Base-by-base conservation (phyloP, 768 basidiomycete species). In the Tricholoma bakamatsutake region DNA sequence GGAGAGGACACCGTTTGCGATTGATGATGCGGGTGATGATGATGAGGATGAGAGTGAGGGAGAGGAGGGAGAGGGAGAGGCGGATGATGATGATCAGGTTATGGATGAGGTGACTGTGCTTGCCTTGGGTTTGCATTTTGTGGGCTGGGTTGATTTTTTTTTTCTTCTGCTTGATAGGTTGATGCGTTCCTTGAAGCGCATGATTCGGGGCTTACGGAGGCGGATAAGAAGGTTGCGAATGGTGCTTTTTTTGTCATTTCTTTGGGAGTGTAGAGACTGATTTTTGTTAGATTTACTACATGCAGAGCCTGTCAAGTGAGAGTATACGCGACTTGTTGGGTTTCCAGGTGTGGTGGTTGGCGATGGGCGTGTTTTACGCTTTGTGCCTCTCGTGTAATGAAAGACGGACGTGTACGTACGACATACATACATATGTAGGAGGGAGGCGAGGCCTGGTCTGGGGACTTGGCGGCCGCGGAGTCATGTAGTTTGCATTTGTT, bases 141-240 rank as follows among this genome's bases (percentile, higher is more conserved):
- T 24, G 21, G 21, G 21, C 21, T 24, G 21, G 21, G 21, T 24
- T 56, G 78, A 71, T 57, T 43, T 39, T 53, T 31, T 45, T 31
- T 42, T n/a, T n/a, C n/a, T n/a, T n/a, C n/a, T 24, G 21, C 21
- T 24, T 24, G 27, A 42, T 60, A 88, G 86, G 90, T 94, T 53
- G 93, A 96, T 65, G 93, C 93, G 0, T 96, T 96, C 80, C 75
- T 98, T 43, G 93, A 97, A 64, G 94, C 91, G 2, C 90, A 98
- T 67, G 94, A 93, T 71, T 84, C 88, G 6, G 90, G 90, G 15
- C 73, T 93, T 52, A 84, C 86, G 3, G 87, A 89, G 57, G 89
- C 84, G 3, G 88, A 93, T 64, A 83, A 87, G 67, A 80, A 83
- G 60, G 79, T 88, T 18, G 88, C 87, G 6, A 85, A 87, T 71